These are phyloP conservation scores for Inga leiocalycina DNA, from an alignment of 306 rosid genomes.

Conservation along the genomic window DNA sequence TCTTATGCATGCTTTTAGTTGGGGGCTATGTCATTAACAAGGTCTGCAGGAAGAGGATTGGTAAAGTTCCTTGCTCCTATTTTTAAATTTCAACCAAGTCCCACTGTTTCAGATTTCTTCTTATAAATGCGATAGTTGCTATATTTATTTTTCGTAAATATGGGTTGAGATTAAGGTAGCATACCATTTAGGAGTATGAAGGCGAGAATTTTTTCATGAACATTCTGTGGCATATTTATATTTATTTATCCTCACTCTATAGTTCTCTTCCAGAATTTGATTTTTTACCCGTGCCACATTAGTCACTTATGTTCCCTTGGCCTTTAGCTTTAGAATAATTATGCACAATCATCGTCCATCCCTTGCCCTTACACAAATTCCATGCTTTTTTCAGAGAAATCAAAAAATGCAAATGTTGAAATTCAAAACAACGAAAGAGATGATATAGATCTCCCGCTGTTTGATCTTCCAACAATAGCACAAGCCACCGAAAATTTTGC, in stretches of 20 bases:
- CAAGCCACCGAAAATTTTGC: constrained; percentile 16
- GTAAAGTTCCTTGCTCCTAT: not conserved
- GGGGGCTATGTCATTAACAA: not conserved
- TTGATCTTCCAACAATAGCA: constrained; percentile 7
- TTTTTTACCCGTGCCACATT: not conserved
- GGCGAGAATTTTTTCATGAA: not conserved
- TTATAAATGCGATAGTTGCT: not conserved
- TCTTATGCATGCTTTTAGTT: not conserved
- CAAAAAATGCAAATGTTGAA: not conserved
- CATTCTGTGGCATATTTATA: not conserved
- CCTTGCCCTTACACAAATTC: not conserved
- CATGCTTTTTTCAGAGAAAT: not conserved
- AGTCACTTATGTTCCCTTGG: not conserved
- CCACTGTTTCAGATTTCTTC: not conserved
- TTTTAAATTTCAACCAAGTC: not conserved
- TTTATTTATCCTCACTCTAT: not conserved
- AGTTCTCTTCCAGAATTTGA: not conserved
- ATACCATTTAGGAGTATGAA: not conserved
- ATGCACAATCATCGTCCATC: not conserved
- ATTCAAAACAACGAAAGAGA: not conserved
- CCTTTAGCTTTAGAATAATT: not conserved
- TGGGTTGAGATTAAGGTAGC: not conserved
- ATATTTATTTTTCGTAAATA: not conserved
- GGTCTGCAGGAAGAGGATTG: not conserved
- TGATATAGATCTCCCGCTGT: constrained; percentile 35